Conservation (phyloP, 768 basidiomycete species). For the Harrya chromipes region DNA sequence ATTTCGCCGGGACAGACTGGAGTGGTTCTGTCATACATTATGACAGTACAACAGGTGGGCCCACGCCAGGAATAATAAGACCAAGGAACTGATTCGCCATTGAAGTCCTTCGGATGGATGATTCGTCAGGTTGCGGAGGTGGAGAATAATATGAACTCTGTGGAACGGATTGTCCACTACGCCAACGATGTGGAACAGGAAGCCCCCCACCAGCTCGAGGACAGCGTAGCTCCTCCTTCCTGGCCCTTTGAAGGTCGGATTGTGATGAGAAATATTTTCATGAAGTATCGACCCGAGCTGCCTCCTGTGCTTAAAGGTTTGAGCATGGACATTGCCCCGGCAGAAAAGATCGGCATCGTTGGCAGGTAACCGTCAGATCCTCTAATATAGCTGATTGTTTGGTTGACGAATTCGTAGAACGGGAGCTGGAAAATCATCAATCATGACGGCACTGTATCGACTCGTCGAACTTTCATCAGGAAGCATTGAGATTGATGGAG, state of each 20-base stretch:
- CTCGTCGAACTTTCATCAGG: slow-evolving; percentile 80
- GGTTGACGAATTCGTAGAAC: slow-evolving; percentile 41
- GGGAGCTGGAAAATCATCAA: slow-evolving; percentile 86
- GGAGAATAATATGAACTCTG: slow-evolving; percentile 83
- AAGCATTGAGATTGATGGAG: slow-evolving; percentile 74
- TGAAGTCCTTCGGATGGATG: slow-evolving; percentile 66
- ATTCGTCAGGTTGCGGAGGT: slow-evolving; percentile 84
- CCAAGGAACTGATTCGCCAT: not conserved
- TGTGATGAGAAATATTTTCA: slow-evolving; percentile 66
- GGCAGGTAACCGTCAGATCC: slow-evolving; percentile 42
- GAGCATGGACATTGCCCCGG: slow-evolving; percentile 62
- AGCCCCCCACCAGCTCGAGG: slow-evolving; percentile 64
- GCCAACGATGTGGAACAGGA: slow-evolving; percentile 61
- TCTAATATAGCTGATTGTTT: slow-evolving; percentile 1
- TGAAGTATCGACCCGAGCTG: slow-evolving; percentile 86
- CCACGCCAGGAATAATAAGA: not conserved
- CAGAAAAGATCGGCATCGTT: slow-evolving; percentile 92
- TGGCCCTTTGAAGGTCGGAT: slow-evolving; percentile 54
- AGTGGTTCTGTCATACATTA: slow-evolving; percentile 73
- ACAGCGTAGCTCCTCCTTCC: slow-evolving; percentile 41
- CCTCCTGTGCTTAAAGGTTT: slow-evolving; percentile 82
- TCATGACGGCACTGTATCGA: slow-evolving; percentile 86
- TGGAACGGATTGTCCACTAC: slow-evolving; percentile 84
- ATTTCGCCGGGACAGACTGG: slow-evolving; percentile 81
- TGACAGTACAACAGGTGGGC: slow-evolving; percentile 67